Evolutionary conservation across 2,329 filamentous ascomycete genomes (phyloP), one percentile per base, ranked within the genome.

Genomic region (Cordyceps cicadae): DNA sequence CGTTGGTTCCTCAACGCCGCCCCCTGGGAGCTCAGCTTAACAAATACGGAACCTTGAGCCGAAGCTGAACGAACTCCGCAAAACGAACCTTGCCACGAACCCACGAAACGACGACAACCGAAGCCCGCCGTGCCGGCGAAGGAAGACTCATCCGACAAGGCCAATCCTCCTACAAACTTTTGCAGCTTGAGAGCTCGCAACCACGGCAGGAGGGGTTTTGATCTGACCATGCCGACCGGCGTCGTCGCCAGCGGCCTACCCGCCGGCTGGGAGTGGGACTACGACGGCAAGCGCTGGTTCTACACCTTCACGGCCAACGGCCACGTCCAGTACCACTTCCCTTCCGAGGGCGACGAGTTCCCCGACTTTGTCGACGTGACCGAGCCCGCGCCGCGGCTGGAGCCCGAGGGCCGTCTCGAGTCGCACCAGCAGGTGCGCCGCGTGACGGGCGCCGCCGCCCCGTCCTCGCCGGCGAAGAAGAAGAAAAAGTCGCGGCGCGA

Each of bases 261-360:
- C 2, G 72, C 76, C 8, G 79, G 79, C 59, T 85, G 82, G 82
- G 80, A 83, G 61, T 77, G 72, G 67, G 82, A 84, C 68, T 84
- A 84, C 65, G 82, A 85, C 64, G 81, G 81, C 58, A 66, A 64
- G 21, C 77, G 82, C 29, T 85, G 82, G 82, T 79, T 84, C 70
- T 85, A 81, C 68, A 77, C 76, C 56, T 84, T 81, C 72, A 79
- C 75, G 64, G 72, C 81, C 26, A 83, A 78, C 9, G 81, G 81
- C 11, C 72, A 79, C 41, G 70, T 79, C 17, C 82, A 85, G 68
- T 85, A 79, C 66, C 79, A 79, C 62, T 85, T 84, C 63, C 82
- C 82, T 6, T 76, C 75, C 49, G 76, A 79, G 5, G 82, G 82
- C 63, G 82, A 85, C 66, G 82, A 85, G 70, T 85, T 80, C 57